Conservation (phyloP, 768 basidiomycete species). For the Macrolepiota fuliginosa region DNA sequence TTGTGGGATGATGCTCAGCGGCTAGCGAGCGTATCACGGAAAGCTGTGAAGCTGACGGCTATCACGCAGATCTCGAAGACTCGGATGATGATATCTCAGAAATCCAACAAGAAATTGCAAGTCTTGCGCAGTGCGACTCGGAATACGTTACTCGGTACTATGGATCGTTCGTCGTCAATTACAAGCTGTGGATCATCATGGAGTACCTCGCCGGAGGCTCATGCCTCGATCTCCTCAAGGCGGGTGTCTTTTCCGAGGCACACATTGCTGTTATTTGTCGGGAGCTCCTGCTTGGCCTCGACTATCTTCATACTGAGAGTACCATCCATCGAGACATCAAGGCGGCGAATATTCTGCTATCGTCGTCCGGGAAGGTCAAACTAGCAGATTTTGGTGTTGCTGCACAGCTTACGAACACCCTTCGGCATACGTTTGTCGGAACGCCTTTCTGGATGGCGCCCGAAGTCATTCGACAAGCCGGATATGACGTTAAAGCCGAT, state of each 20-base stretch:
- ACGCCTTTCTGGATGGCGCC: constrained; percentile 99
- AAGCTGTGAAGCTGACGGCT: constrained; percentile 7
- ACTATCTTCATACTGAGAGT: constrained; percentile 93
- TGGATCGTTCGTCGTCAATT: constrained; percentile 93
- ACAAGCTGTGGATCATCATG: constrained; percentile 99
- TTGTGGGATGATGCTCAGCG: not conserved
- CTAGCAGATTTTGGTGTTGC: constrained; percentile 99
- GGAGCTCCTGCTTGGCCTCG: constrained; percentile 88
- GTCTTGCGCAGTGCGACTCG: constrained; percentile 92
- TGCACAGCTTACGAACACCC: constrained; percentile 90
- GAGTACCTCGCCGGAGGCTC: constrained; percentile 99
- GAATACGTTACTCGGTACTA: constrained; percentile 97
- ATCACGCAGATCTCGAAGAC: constrained; percentile 82
- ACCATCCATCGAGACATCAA: constrained; percentile 99
- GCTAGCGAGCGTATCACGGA: not conserved
- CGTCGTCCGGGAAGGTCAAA: constrained; percentile 90
- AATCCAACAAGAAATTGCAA: constrained; percentile 98
- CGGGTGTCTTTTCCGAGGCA: constrained; percentile 85
- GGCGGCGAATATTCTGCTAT: constrained; percentile 92
- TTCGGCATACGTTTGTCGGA: constrained; percentile 96
- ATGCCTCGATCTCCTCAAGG: constrained; percentile 92
- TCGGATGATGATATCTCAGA: constrained; percentile 98
- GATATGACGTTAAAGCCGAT: constrained; percentile 94
- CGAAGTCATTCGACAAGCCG: constrained; percentile 95
- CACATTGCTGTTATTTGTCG: constrained; percentile 96